Conservation (phyloP, 148 eudicot genomes). For the Simmondsia chinensis region DNA sequence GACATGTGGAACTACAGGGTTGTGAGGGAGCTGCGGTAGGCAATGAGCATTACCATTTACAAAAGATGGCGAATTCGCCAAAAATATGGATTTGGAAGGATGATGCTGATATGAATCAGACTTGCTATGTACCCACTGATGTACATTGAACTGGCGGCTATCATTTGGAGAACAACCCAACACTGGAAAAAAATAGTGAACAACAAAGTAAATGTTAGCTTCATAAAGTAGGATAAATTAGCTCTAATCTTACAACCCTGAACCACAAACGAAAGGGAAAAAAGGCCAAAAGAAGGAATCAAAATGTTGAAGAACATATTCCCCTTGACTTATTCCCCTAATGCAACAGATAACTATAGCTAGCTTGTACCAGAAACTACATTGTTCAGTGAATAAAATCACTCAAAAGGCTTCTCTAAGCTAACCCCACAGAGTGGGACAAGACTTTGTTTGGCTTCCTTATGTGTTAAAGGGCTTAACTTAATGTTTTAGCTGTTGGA, state of each 20-base stretch:
- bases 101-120: conserved; percentile 38
- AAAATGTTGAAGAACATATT: too few relatives aligned
- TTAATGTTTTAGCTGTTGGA: too few relatives aligned
- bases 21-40: conserved; percentile 35
- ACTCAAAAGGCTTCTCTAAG: too few relatives aligned
- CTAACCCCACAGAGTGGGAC: too few relatives aligned
- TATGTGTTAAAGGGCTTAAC: too few relatives aligned
- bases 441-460: too few relatives aligned
- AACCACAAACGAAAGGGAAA: not conserved
- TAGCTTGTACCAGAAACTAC: too few relatives aligned
- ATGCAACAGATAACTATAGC: too few relatives aligned
- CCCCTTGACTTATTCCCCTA: too few relatives aligned
- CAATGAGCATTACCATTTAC: conserved; percentile 29
- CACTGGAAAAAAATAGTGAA: conserved; percentile 20
- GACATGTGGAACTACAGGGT: conserved; percentile 25
- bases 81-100: conserved; percentile 30
- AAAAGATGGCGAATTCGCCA: conserved; percentile 41
- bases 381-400: too few relatives aligned
- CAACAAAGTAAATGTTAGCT: not conserved
- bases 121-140: conserved; percentile 31
- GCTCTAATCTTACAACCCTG: not conserved
- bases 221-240: not conserved
- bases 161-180: conserved; percentile 33
- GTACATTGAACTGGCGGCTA: conserved; percentile 19
- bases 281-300: too few relatives aligned